Percentiles rank a stretch among this genome's conserved stretches.
phyloP scores from a whole-genome alignment of 148 eudicot genomes.

The Cornus controversa region DNA sequence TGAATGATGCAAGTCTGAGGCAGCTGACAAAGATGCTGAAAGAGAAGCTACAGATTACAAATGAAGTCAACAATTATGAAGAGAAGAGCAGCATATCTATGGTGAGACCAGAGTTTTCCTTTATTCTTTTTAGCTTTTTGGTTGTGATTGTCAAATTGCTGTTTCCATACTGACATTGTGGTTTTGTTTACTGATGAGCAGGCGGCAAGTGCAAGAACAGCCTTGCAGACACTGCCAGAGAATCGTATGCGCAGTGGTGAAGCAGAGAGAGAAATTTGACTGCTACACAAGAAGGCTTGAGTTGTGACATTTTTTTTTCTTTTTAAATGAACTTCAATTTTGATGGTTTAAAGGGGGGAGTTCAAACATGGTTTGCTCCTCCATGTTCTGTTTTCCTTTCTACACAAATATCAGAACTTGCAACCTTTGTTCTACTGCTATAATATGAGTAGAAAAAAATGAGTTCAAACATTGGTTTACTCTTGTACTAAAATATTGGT shows the following conservation, averaged over 20 bases:
- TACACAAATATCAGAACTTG: too few species aligned
- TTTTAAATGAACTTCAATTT: background rate
- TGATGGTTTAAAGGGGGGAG: background rate
- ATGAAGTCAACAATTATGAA: constrained; percentile 1
- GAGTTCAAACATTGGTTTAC: too few species aligned
- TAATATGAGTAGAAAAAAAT: too few species aligned
- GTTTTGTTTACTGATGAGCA: constrained; percentile 19
- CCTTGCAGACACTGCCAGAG: constrained; percentile 41
- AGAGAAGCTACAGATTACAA: constrained; percentile 24
- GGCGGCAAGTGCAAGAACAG: constrained; percentile 40
- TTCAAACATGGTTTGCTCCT: constrained; percentile 14
- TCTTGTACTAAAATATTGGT: too few species aligned
- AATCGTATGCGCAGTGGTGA: constrained; percentile 20
- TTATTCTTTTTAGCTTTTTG: background rate
- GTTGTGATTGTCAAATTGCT: background rate
- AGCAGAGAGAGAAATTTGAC: background rate
- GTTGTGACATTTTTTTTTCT: background rate
- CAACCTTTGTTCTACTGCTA: too few species aligned
- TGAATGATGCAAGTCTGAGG: constrained; percentile 39
- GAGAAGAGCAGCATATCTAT: constrained; percentile 13
- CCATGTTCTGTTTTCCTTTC: background rate
- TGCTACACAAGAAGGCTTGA: background rate
- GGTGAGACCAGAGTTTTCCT: constrained; percentile 6
- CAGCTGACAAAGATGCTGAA: constrained; percentile 49
- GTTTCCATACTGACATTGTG: background rate